Evolutionary conservation across 805 yeast genomes (phyloP).

Genomic region (Ogataea nakhonphanomensis): DNA sequence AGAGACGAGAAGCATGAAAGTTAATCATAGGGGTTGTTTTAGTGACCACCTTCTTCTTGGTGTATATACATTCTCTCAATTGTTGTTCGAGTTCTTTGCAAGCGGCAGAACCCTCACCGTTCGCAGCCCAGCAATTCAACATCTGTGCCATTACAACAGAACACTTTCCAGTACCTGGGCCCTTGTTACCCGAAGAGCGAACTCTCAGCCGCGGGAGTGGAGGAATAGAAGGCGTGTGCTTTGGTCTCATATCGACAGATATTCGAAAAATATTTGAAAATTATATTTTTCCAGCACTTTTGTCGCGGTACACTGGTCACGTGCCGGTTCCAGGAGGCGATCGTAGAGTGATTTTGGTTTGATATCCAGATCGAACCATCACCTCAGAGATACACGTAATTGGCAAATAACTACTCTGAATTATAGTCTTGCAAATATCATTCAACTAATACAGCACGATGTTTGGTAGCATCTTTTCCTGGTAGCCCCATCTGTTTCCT

Average conservation of each 20-base stretch:
- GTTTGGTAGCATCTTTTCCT: too few species aligned
- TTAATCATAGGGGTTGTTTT: conserved; percentile 45
- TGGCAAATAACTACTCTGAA: too few species aligned
- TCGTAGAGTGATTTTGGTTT: too few species aligned
- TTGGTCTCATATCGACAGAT: conserved; percentile 18
- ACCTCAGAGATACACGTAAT: too few species aligned
- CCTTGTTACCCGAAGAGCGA: conserved; percentile 55
- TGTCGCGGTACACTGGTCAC: background rate
- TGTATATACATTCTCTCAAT: conserved; percentile 71
- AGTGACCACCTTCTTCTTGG: conserved; percentile 31
- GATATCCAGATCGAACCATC: too few species aligned
- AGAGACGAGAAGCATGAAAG: conserved; percentile 54
- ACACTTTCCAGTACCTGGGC: conserved; percentile 58
- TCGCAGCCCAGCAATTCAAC: conserved; percentile 94
- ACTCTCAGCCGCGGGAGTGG: conserved; percentile 73
- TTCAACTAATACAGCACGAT: too few species aligned
- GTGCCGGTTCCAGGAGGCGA: too few species aligned
- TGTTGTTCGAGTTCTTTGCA: conserved; percentile 67
- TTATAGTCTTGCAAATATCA: too few species aligned
- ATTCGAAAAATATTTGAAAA: conserved; percentile 1
- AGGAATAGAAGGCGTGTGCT: conserved; percentile 42
- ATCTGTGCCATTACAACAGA: conserved; percentile 77
- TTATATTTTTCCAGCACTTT: conserved; percentile 2
- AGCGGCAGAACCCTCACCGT: conserved; percentile 72
- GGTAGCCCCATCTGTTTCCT: too few species aligned